These are phyloP conservation scores for Hanseniaspora mollemarum DNA, from an alignment of 805 yeast genomes.

Conservation along the genomic window DNA sequence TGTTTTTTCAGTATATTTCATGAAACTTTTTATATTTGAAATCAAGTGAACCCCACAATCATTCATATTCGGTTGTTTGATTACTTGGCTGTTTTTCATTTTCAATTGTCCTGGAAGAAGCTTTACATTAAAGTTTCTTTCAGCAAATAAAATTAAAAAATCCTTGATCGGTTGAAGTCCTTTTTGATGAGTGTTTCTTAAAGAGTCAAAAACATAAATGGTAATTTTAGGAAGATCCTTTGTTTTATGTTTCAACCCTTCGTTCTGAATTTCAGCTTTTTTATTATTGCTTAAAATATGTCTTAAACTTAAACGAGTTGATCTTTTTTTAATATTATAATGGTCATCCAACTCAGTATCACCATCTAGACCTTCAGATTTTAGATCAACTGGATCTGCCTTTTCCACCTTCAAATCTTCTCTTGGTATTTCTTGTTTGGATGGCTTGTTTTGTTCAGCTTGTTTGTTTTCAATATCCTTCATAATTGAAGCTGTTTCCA, in stretches of 20 bases:
- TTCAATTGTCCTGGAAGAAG: constrained; percentile 40
- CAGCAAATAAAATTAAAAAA: constrained; percentile 58
- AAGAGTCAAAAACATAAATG: constrained; percentile 63
- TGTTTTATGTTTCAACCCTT: neutral
- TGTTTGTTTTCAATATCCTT: constrained; percentile 13
- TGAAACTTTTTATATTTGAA: constrained; percentile 52
- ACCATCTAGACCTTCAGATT: neutral
- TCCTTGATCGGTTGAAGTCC: constrained; percentile 44
- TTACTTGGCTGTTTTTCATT: constrained; percentile 46
- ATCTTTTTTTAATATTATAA: neutral
- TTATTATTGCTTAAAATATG: neutral
- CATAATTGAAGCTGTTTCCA: constrained; percentile 17
- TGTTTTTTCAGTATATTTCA: constrained; percentile 40
- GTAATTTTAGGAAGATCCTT: constrained; percentile 23
- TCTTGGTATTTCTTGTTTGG: neutral
- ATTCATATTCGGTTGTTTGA: constrained; percentile 75
- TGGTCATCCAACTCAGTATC: neutral
- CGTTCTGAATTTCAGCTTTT: neutral
- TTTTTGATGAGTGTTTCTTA: constrained; percentile 44
- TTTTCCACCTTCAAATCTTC: neutral
- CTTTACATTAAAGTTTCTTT: constrained; percentile 44
- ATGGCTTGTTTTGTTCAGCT: constrained; percentile 1
- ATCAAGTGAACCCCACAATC: constrained; percentile 94
- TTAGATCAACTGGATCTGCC: neutral
- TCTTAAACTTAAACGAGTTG: neutral